Base-by-base conservation (phyloP, 371 early-diverging fungal species). In the Amoeboaphelidium protococcarum region DNA sequence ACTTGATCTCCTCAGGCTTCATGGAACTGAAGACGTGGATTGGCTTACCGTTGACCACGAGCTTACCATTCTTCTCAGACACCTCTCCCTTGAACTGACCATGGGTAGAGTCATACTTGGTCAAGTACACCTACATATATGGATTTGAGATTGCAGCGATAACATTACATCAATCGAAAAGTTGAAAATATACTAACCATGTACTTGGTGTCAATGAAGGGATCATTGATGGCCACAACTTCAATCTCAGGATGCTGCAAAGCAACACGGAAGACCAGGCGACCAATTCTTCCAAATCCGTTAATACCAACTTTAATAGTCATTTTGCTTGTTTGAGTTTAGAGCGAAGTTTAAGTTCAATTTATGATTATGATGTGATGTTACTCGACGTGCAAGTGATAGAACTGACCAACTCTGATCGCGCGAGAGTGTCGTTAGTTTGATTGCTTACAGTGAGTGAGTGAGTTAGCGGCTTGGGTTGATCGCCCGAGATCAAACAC, bases 101-200 rank as follows among this genome's bases (percentile, higher is more conserved):
- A 73, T 92, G 95, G 57, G 88, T 88, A 23, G 94, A 86, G 73
- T 98, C 99, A 64, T 90, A 89, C 74, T 88, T 87, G 59, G 89
- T 61, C 64, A 91, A 66, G 75, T 98, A 95, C 3, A 55, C 42
- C 42, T 42, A 42, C 10, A 31, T 6, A 31, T 6, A 6, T 10
- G 10, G 16, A 31, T 6, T 31, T 31, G 16, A 31, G 10, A 16
- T 4, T 6, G 6, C 21, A 16, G 42, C 22, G 20, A 4, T 16
- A 42, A n/a, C n/a, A n/a, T n/a, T n/a, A n/a, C n/a, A n/a, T n/a
- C n/a, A n/a, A n/a, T n/a, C n/a, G n/a, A n/a, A n/a, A n/a, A n/a
- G n/a, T n/a, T 19, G 21, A 10, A 42, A 42, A 19, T 42, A 10
- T 16, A 31, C 37, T 31, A 24, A 25, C 80, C 80, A 92, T 87